Evolutionary conservation across 2,329 filamentous ascomycete species (phyloP), one percentile per base, ranked within the genome.

Genomic region (Coccinonectria pachysandricola): DNA sequence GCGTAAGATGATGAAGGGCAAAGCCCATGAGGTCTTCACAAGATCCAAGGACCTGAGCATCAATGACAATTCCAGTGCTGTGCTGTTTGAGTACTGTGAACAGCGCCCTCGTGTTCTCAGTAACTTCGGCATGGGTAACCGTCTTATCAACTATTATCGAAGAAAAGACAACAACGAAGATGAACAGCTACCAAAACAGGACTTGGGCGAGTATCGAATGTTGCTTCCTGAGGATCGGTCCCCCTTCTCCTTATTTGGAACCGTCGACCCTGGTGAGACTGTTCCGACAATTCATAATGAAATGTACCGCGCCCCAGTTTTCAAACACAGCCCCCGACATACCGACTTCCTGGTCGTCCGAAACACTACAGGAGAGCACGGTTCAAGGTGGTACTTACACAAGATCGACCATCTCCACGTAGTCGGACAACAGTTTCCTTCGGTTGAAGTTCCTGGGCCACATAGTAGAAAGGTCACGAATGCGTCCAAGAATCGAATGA

Each of bases 111-210:
- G 79, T 7, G 85, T 93, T 33, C 63, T 98, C 35, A 95, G 88
- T 21, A 95, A 93, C 49, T 94, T 95, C 46, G 91, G 88, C 39
- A 98, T 98, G 91, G 87, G 87, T 27, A 93, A 80, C 52, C 81
- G 86, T 27, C 71, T 98, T 32, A 85, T 96, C 62, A 96, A 98
- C 54, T 98, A 96, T 56, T 95, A 95, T 51, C 81, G 87, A 32
- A 85, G 85, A 46, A 81, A 85, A 49, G 72, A 71, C 20, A 64
- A 68, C 21, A 70, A 69, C 17, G 83, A 92, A 23, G 83, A 91
- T 34, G 72, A 75, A 24, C 68, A 73, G 27, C 70, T 83, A 2
- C 81, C 84, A 1, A 92, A 86, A 60, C 65, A 68, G 23, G 85
- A 93, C 4, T 71, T 98, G 35, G 91, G 91, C 32, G 91, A 98